These are phyloP conservation scores for Aspergillus tubingensis DNA, from an alignment of 2,329 filamentous ascomycete species.

Conservation along the genomic window DNA sequence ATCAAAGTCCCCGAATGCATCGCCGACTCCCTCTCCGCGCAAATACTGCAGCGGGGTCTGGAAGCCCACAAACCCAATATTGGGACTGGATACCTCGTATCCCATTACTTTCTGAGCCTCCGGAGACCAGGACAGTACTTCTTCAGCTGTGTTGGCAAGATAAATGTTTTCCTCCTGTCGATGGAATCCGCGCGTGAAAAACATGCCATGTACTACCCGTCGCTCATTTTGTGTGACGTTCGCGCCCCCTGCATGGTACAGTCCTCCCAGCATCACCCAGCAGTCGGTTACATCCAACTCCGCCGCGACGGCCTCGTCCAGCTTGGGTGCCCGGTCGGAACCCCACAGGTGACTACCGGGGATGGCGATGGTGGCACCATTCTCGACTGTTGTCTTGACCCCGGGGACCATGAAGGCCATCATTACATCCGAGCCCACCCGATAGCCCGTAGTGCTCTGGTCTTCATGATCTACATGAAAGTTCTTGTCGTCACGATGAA, in stretches of 20 bases:
- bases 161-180: slow-evolving; percentile 17
- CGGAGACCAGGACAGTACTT: slow-evolving; percentile 15
- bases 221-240: slow-evolving; percentile 9
- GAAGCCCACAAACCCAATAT: slow-evolving; percentile 15
- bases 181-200: slow-evolving; percentile 15
- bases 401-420: slow-evolving; percentile 16
- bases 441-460: slow-evolving; percentile 12
- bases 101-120: slow-evolving; percentile 15
- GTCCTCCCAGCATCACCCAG: slow-evolving; percentile 16
- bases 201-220: slow-evolving; percentile 14
- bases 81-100: slow-evolving; percentile 15
- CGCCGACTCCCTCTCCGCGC: neutral
- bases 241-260: slow-evolving; percentile 16
- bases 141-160: slow-evolving; percentile 10
- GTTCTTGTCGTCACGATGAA: slow-evolving; percentile 20
- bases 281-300: slow-evolving; percentile 13
- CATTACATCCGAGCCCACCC: slow-evolving; percentile 14
- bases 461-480: slow-evolving; percentile 17
- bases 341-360: slow-evolving; percentile 15
- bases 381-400: slow-evolving; percentile 12
- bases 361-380: slow-evolving; percentile 14
- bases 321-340: slow-evolving; percentile 9
- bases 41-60: slow-evolving; percentile 4
- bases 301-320: slow-evolving; percentile 6
- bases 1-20: slow-evolving; percentile 7